Conservation (phyloP, 352 stramenopile species). For the Pythium phragmitis region DNA sequence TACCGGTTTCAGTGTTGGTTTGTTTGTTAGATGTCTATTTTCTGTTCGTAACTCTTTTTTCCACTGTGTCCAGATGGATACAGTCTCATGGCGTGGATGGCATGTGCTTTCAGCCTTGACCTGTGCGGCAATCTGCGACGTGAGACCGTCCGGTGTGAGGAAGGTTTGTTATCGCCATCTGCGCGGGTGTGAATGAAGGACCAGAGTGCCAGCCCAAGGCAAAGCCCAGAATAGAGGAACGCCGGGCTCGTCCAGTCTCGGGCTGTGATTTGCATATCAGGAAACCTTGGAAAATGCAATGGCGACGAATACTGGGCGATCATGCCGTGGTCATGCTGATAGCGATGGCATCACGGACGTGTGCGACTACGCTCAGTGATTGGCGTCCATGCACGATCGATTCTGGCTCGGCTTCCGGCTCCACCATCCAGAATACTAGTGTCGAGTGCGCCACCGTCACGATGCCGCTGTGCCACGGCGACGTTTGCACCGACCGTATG, state of each 20-base stretch:
- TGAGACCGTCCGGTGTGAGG: neutral
- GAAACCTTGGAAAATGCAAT: neutral
- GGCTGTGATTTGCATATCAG: neutral
- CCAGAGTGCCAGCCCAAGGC: neutral
- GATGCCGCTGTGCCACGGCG: slow-evolving; percentile 27
- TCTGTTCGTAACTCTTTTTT: too few species aligned
- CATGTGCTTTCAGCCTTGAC: too few species aligned
- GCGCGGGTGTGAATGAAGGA: neutral
- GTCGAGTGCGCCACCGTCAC: slow-evolving; percentile 23
- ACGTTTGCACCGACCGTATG: slow-evolving; percentile 17
- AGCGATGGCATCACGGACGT: neutral
- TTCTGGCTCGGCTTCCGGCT: neutral
- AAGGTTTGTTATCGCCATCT: neutral
- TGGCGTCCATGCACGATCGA: slow-evolving; percentile 21
- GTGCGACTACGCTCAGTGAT: neutral
- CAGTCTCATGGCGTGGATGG: too few species aligned
- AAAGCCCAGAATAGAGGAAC: neutral
- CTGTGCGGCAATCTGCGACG: neutral
- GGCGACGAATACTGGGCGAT: neutral
- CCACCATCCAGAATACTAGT: neutral
- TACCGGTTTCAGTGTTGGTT: slow-evolving; percentile 1
- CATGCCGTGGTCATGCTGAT: slow-evolving; percentile 1
- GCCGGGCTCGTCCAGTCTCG: too few species aligned
- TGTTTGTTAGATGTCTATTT: too few species aligned
- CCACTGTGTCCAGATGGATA: too few species aligned